Evolutionary conservation across 331 rosid species (phyloP).

Genomic region (Acacia pycnantha): DNA sequence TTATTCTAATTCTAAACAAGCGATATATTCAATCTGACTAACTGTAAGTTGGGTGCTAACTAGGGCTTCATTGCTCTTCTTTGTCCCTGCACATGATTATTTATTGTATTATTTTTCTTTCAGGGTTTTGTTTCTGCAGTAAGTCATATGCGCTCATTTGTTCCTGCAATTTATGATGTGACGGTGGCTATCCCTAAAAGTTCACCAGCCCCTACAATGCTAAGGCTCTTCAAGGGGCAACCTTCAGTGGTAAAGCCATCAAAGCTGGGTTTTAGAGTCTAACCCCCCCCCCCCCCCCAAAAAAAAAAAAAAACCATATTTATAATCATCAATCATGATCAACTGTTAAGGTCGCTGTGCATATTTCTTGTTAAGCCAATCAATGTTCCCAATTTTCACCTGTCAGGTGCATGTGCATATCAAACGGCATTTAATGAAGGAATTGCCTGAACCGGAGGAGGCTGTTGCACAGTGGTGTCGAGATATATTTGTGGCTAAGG

Average conservation of each 20-base stretch:
- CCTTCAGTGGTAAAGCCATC: slow-evolving; percentile 78
- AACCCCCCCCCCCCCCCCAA: neutral
- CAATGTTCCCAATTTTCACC: neutral
- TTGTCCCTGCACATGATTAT: neutral
- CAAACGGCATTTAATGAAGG: slow-evolving; percentile 84
- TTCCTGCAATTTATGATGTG: slow-evolving; percentile 87
- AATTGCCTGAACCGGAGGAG: slow-evolving; percentile 79
- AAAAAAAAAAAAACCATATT: neutral
- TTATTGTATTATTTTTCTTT: slow-evolving; percentile 52
- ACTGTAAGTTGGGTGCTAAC: neutral
- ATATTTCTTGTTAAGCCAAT: neutral
- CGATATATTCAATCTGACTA: neutral
- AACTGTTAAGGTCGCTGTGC: neutral
- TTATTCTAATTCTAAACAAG: slow-evolving; percentile 8
- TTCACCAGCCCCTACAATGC: slow-evolving; percentile 86
- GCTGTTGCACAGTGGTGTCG: slow-evolving; percentile 86
- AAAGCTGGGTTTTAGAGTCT: slow-evolving; percentile 22
- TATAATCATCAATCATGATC: neutral
- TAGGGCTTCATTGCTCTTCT: neutral
- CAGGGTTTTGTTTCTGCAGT: slow-evolving; percentile 98
- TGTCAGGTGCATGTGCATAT: slow-evolving; percentile 83
- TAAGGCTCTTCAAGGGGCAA: slow-evolving; percentile 85
- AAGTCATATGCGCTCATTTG: slow-evolving; percentile 90
- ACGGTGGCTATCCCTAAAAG: slow-evolving; percentile 85
- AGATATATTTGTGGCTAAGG: slow-evolving; percentile 79